Evolutionary conservation across 345 rosid genomes (phyloP).

Genomic region (Leavenworthia alabamica): DNA sequence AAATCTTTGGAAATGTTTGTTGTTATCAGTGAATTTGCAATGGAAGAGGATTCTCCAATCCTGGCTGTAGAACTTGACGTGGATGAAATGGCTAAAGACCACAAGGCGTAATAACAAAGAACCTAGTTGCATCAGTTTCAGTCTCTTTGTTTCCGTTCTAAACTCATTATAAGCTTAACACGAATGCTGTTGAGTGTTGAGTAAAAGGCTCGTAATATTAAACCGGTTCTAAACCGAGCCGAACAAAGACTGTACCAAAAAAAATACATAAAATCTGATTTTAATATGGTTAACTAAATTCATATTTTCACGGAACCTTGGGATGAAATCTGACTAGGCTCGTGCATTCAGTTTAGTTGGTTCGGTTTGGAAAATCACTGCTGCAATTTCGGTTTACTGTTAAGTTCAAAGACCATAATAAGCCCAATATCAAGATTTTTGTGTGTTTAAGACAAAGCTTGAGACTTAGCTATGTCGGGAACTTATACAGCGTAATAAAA

Average conservation of each 20-base stretch:
- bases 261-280: not conserved
- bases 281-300: no score
- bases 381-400: not conserved
- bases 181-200: not conserved
- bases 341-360: not conserved
- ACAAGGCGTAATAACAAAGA: conserved; percentile 43
- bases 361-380: not conserved
- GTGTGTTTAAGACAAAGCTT: conserved; percentile 6
- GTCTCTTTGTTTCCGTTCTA: conserved; percentile 9
- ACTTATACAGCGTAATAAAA: no score
- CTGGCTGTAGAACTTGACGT: conserved; percentile 83
- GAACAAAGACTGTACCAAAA: conserved; percentile 3
- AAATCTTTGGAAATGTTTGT: not conserved
- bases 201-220: not conserved
- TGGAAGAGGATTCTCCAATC: conserved; percentile 61
- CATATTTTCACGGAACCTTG: no score
- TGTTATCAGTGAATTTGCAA: conserved; percentile 51
- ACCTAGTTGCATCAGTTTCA: not conserved
- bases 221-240: conserved; percentile 7
- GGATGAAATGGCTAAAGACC: conserved; percentile 74
- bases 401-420: conserved; percentile 3
- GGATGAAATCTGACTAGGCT: not conserved
- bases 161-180: conserved; percentile 8
- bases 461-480: no score
- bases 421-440: conserved; percentile 5